phyloP scores from a whole-genome alignment of 139 green algal species.

The Chlorella sorokiniana region DNA sequence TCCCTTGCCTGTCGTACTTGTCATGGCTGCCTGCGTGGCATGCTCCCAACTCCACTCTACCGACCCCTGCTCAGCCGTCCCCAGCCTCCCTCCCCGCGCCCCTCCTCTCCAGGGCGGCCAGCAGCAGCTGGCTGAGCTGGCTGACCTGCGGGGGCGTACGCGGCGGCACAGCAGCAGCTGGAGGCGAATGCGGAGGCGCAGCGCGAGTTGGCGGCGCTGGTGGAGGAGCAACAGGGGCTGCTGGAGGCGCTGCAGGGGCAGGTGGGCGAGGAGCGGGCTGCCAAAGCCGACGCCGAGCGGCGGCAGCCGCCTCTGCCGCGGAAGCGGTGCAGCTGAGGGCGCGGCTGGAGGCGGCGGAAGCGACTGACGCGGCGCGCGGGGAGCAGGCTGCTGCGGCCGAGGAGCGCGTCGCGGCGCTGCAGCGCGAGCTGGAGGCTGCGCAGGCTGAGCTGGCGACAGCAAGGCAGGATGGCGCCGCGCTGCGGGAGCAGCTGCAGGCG shows the following conservation, averaged over 20 bases:
- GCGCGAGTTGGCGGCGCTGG: not conserved
- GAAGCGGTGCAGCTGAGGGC: not conserved
- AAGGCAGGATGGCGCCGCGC: not conserved
- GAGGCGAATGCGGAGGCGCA: not conserved
- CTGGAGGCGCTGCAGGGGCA: conserved; percentile 11
- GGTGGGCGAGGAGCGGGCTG: conserved; percentile 2
- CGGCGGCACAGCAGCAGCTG: not conserved
- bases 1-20: too few relatives aligned
- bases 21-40: too few relatives aligned
- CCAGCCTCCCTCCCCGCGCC: too few relatives aligned
- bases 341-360: not conserved
- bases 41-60: too few relatives aligned
- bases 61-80: too few relatives aligned
- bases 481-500: not conserved
- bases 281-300: not conserved
- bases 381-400: not conserved
- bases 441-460: not conserved
- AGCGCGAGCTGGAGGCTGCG: not conserved
- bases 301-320: not conserved
- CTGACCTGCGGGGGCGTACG: not conserved
- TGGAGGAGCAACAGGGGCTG: conserved; percentile 6
- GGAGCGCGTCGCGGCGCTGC: not conserved
- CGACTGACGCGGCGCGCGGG: not conserved
- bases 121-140: conserved; percentile 10
- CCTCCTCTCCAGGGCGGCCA: not conserved